Base-by-base conservation (phyloP, 352 stramenopile genomes). In the Globisporangium uncinulatum region DNA sequence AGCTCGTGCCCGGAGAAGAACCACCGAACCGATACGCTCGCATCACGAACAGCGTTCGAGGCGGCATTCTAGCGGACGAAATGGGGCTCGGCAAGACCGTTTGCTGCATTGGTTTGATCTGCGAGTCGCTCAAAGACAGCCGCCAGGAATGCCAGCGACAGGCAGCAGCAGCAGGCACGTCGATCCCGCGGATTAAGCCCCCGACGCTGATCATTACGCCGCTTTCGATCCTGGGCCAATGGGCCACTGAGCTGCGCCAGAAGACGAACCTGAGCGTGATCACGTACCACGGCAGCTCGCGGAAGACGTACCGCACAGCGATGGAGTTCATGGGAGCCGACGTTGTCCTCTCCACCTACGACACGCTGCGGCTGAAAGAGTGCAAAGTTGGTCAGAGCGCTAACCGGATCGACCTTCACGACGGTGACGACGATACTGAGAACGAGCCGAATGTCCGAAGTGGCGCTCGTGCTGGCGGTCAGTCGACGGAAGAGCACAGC, bases 81-180 rank as follows among this genome's bases (percentile, higher is more conserved):
- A 95, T 95, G 87, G 88, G 87, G 0, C 62, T 97, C 24, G 88
- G 88, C 14, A 96, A 95, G 61, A 98, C 95, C 0, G 75, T 98
- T 2, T 92, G 85, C 49, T 92, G 85, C 21, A 76, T 97, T 29
- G 81, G 80, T 14, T 65, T 94, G 20, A 84, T 92, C 41, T 87
- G 76, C 56, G 72, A 87, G 62, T 88, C 74, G 36, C 57, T 90
- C 7, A 68, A 74, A 46, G 67, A 70, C 41, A 67, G 66, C 24
- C 80, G 72, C 47, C 61, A 74, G 39, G 67, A 70, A 21, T 56
- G 55, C 2, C 49, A 63, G 0, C 59, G 56, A 51, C 54, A 61
- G 39, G 61, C 49, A 14, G 47, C 19, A 44, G 46, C 7, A 52
- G 63, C 20, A 42, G 48, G 34, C 43, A 51, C 14, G 29, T 17